These are phyloP conservation scores for Gnomoniopsis sp. DNA, from an alignment of 2,329 filamentous ascomycete species.

Conservation along the genomic window DNA sequence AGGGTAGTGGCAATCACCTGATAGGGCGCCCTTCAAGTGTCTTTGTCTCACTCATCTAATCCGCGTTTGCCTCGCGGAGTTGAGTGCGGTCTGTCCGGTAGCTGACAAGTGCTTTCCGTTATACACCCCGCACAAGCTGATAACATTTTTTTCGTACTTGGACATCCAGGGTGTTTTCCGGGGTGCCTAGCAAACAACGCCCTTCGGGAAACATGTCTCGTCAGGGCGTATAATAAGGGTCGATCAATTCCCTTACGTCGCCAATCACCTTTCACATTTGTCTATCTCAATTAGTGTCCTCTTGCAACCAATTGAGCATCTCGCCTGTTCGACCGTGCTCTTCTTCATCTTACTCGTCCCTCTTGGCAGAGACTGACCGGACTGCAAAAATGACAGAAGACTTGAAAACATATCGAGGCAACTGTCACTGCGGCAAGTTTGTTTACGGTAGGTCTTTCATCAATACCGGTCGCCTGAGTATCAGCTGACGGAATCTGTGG, in stretches of 20 bases:
- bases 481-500: background rate
- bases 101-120: background rate
- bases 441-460: slow-evolving; percentile 41
- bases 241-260: too few relatives aligned
- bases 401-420: slow-evolving; percentile 47
- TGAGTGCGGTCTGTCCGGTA: background rate
- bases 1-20: background rate
- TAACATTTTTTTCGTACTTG: too few relatives aligned
- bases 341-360: background rate
- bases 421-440: slow-evolving; percentile 55
- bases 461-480: background rate
- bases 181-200: too few relatives aligned
- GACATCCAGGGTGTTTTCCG: too few relatives aligned
- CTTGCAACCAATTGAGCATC: background rate
- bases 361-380: background rate
- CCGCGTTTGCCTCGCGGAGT: background rate
- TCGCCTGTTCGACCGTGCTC: background rate
- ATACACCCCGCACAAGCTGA: too few relatives aligned
- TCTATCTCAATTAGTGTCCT: background rate
- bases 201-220: background rate
- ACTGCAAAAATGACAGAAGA: slow-evolving; percentile 6
- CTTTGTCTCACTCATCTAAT: background rate
- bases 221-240: background rate
- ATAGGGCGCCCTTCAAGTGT: background rate
- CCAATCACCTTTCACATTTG: background rate